phyloP scores from a whole-genome alignment of 805 yeast species.

The Tetrapisispora pingtungensis region DNA sequence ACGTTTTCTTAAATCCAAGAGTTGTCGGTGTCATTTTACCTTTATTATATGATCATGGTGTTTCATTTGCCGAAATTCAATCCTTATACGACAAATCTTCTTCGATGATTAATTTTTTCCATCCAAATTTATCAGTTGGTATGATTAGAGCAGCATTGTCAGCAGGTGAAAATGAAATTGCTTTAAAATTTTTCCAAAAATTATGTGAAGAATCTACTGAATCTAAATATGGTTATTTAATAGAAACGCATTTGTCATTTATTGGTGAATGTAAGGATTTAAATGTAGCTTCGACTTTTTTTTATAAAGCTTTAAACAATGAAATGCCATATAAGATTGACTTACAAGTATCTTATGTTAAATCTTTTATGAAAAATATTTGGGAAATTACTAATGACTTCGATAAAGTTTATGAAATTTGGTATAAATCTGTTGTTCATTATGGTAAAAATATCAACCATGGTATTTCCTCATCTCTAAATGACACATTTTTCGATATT shows the following conservation, averaged over 20 bases:
- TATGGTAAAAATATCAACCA: constrained; percentile 51
- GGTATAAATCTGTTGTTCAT: constrained; percentile 51
- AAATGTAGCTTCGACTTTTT: constrained; percentile 60
- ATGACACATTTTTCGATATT: constrained; percentile 55
- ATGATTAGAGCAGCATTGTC: constrained; percentile 65
- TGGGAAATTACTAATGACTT: constrained; percentile 48
- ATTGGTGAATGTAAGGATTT: constrained; percentile 71
- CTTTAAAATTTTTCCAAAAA: constrained; percentile 52
- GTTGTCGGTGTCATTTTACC: constrained; percentile 64
- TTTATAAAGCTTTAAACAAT: constrained; percentile 57
- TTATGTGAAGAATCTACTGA: constrained; percentile 44
- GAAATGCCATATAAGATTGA: constrained; percentile 65
- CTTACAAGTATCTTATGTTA: constrained; percentile 65
- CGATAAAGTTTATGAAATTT: constrained; percentile 47
- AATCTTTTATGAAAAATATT: constrained; percentile 51
- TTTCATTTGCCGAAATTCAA: constrained; percentile 52
- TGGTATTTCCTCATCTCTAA: constrained; percentile 62
- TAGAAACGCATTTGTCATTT: constrained; percentile 67
- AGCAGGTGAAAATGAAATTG: constrained; percentile 55
- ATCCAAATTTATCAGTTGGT: constrained; percentile 49
- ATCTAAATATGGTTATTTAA: constrained; percentile 41
- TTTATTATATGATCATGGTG: constrained; percentile 49
- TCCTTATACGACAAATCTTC: constrained; percentile 41
- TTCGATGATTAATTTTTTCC: constrained; percentile 25
- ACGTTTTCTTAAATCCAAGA: constrained; percentile 47